These are phyloP conservation scores for Lactarius sp. DNA, from an alignment of 768 basidiomycete genomes.

Conservation along the genomic window DNA sequence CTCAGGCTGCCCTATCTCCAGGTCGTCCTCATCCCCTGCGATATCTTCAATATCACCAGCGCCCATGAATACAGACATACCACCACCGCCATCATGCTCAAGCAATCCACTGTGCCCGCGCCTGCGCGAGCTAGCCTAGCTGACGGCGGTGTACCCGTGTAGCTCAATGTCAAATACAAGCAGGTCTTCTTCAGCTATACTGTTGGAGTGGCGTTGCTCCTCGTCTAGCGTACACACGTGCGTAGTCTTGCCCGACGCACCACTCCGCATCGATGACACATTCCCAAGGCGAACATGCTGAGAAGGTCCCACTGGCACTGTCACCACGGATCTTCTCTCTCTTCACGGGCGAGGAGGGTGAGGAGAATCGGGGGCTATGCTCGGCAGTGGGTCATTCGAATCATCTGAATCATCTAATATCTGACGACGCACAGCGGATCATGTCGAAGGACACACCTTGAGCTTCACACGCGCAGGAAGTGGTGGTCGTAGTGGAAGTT, in stretches of 20 bases:
- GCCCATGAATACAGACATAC: too few relatives aligned
- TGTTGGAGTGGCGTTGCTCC: slow-evolving; percentile 48
- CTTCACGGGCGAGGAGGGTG: slow-evolving; percentile 1
- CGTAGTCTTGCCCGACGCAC: slow-evolving; percentile 25
- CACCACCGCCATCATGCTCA: too few relatives aligned
- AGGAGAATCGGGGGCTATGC: neutral
- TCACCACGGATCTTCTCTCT: neutral
- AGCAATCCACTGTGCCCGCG: too few relatives aligned
- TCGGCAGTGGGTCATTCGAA: slow-evolving; percentile 18
- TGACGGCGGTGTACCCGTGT: too few relatives aligned
- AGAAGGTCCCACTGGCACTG: neutral
- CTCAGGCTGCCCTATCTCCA: too few relatives aligned
- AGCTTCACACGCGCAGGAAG: slow-evolving; percentile 49
- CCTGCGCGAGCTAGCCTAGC: too few relatives aligned
- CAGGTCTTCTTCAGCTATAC: too few relatives aligned
- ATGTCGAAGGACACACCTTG: slow-evolving; percentile 49
- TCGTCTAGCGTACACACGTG: slow-evolving; percentile 60
- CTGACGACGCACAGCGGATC: slow-evolving; percentile 26
- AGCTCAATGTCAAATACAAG: too few relatives aligned
- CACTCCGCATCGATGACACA: slow-evolving; percentile 10
- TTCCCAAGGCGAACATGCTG: neutral
- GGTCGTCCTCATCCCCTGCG: too few relatives aligned
- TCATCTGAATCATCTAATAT: neutral
- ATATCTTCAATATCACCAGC: too few relatives aligned
- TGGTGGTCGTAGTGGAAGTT: slow-evolving; percentile 60